Percentiles rank a stretch among this genome's conserved stretches.
phyloP scores from a whole-genome alignment of 2,329 filamentous ascomycete species.

The Sporothrix humicola region DNA sequence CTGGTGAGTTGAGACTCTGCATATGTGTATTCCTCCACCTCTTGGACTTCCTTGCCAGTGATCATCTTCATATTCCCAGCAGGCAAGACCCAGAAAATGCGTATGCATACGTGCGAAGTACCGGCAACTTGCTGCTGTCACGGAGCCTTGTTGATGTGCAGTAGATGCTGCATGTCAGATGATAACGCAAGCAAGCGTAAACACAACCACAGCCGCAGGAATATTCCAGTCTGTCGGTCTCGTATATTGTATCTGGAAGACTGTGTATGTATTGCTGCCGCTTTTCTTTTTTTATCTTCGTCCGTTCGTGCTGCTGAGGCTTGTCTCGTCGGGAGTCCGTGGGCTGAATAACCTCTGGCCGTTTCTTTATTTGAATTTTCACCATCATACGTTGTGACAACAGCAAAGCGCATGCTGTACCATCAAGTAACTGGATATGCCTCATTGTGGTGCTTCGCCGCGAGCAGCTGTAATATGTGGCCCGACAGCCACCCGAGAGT shows the following conservation, averaged over 20 bases:
- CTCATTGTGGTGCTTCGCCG: background rate
- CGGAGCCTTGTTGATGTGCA: constrained; percentile 14
- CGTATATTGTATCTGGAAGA: constrained; percentile 1
- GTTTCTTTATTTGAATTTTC: background rate
- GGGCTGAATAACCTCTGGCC: background rate
- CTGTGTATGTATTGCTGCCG: background rate
- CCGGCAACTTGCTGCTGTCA: constrained; percentile 10
- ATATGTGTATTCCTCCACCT: too few species aligned
- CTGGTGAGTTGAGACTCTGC: too few species aligned
- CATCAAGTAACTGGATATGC: background rate
- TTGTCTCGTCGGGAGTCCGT: background rate
- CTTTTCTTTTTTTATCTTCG: background rate
- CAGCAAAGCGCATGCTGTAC: too few species aligned
- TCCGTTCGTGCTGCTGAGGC: background rate
- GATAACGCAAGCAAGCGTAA: background rate
- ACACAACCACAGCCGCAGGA: constrained; percentile 9
- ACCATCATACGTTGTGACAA: background rate
- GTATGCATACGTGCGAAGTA: background rate
- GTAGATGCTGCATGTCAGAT: constrained; percentile 17
- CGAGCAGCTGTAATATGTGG: background rate
- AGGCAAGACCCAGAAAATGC: background rate
- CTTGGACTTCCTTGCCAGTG: too few species aligned
- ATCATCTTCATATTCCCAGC: too few species aligned
- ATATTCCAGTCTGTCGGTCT: background rate
- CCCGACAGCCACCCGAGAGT: background rate